Evolutionary conservation across 306 rosid species (phyloP).

Genomic region (Trichosanthes truncata): DNA sequence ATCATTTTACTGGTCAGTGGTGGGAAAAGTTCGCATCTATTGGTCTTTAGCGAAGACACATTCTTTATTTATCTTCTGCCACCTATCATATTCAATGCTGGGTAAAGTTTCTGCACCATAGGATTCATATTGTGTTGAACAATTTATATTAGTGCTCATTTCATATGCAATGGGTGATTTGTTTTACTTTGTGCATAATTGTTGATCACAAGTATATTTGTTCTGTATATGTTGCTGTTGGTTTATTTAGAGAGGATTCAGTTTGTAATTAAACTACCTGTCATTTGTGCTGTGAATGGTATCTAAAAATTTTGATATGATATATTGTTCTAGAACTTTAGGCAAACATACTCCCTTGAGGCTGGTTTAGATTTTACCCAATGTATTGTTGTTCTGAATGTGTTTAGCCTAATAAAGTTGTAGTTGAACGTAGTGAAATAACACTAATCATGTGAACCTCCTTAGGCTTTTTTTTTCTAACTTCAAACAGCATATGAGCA

Average conservation of each 20-base stretch:
- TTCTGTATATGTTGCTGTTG: neutral
- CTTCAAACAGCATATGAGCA: neutral
- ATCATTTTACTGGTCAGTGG: conserved; percentile 65
- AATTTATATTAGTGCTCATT: neutral
- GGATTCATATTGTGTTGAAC: neutral
- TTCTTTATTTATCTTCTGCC: conserved; percentile 95
- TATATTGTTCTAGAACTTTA: neutral
- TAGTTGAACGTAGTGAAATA: neutral
- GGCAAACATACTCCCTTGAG: neutral
- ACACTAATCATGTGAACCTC: neutral
- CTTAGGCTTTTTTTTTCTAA: neutral
- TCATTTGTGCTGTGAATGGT: neutral
- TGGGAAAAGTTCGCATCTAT: conserved; percentile 81
- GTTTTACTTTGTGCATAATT: neutral
- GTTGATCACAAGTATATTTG: neutral
- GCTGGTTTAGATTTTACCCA: neutral
- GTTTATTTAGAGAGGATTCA: neutral
- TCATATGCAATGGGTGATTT: neutral
- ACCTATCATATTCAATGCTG: conserved; percentile 94
- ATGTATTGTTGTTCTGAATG: neutral
- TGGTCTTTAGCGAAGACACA: conserved; percentile 88
- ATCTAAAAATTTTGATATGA: neutral
- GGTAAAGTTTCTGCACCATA: conserved; percentile 36
- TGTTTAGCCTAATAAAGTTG: neutral
- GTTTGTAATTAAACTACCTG: neutral